Evolutionary conservation across 2,329 filamentous ascomycete species (phyloP).

Genomic region (Neofusicoccum ribis): DNA sequence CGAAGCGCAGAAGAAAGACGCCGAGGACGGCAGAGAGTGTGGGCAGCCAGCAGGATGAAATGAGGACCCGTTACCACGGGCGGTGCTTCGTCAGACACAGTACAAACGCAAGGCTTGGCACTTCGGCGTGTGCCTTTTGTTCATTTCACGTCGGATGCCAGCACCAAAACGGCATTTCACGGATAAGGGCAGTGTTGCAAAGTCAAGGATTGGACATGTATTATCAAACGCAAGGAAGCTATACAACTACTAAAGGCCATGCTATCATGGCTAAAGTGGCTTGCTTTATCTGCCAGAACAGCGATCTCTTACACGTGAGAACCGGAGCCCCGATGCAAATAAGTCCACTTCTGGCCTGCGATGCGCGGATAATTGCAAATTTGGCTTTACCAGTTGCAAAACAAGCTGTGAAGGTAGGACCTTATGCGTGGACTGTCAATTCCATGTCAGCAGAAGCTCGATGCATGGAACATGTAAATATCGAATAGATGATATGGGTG

Average conservation of each 20-base stretch:
- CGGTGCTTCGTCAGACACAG: neutral
- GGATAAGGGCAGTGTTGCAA: too few relatives aligned
- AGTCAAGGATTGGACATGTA: too few relatives aligned
- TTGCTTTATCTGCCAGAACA: too few relatives aligned
- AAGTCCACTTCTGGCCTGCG: neutral
- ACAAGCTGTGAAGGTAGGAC: too few relatives aligned
- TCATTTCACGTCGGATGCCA: too few relatives aligned
- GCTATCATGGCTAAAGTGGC: too few relatives aligned
- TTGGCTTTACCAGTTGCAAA: too few relatives aligned
- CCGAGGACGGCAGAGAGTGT: neutral
- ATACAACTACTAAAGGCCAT: too few relatives aligned
- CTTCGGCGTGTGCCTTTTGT: neutral
- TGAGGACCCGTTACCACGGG: neutral
- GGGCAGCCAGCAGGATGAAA: neutral
- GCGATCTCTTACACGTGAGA: neutral
- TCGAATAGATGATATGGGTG: neutral
- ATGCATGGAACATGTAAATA: neutral
- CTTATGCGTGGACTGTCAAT: neutral
- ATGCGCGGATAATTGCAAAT: neutral
- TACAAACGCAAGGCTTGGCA: neutral
- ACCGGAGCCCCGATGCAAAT: neutral
- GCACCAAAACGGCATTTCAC: too few relatives aligned
- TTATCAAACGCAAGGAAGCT: too few relatives aligned
- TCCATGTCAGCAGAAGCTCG: constrained; percentile 1
- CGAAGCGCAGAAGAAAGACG: neutral